Conservation (phyloP, 202 grass and related monocot species). For the Panicum hallii region DNA sequence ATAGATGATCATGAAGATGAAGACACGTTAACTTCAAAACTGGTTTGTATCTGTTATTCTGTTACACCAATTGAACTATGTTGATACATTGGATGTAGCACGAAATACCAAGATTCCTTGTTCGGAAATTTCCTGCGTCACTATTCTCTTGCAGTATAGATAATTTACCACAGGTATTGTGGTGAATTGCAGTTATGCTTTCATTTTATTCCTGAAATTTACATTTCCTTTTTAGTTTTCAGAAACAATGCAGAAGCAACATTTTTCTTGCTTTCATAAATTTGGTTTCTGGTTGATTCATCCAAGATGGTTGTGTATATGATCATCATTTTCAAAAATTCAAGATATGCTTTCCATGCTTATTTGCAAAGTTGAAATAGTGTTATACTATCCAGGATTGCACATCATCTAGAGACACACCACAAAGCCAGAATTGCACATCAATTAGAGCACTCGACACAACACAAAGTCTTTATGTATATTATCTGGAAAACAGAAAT, state of each 20-base stretch:
- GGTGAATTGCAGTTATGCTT: slow-evolving; percentile 25
- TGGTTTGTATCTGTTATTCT: slow-evolving; percentile 51
- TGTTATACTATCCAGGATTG: slow-evolving; percentile 24
- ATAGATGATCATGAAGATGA: slow-evolving; percentile 80
- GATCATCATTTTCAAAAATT: slow-evolving; percentile 36
- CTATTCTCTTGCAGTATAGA: slow-evolving; percentile 28
- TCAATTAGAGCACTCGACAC: no score
- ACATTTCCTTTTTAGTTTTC: slow-evolving; percentile 28
- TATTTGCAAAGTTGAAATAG: slow-evolving; percentile 12
- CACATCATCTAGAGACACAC: no score
- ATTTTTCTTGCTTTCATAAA: not conserved
- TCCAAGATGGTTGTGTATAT: not conserved
- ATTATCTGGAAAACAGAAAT: no score
- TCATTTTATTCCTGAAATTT: slow-evolving; percentile 27
- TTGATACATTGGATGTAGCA: slow-evolving; percentile 24
- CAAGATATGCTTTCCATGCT: slow-evolving; percentile 7
- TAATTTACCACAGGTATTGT: slow-evolving; percentile 30
- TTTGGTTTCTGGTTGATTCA: slow-evolving; percentile 38
- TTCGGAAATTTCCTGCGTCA: slow-evolving; percentile 1
- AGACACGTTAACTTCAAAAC: slow-evolving; percentile 50
- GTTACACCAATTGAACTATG: slow-evolving; percentile 1
- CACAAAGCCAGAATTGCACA: no score
- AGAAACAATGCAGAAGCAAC: not conserved
- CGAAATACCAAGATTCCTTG: slow-evolving; percentile 25
- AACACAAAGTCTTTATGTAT: no score